phyloP scores from a whole-genome alignment of 306 rosid genomes.

The Gleditsia sinensis region DNA sequence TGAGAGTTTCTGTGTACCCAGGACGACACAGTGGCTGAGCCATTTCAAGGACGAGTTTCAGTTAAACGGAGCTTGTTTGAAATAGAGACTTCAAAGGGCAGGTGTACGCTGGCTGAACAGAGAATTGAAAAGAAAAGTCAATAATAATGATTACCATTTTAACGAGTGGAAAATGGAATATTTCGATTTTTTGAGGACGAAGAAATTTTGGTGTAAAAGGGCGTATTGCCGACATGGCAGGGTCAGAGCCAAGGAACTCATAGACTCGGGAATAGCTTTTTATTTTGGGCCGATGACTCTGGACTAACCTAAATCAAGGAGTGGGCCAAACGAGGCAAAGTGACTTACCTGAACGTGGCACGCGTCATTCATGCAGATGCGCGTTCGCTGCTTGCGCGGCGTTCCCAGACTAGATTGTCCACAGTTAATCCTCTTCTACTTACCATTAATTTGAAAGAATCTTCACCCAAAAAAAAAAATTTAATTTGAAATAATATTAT shows the following conservation, averaged over 20 bases:
- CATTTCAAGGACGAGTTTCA: slow-evolving; percentile 43
- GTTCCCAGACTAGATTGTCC: no score
- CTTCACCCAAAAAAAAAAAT: no score
- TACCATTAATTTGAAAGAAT: no score
- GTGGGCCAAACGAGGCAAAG: background rate
- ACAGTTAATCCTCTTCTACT: no score
- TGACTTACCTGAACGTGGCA: background rate
- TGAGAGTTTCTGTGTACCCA: slow-evolving; percentile 59
- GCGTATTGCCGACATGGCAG: slow-evolving; percentile 57
- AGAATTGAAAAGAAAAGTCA: background rate
- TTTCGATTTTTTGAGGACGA: slow-evolving; percentile 42
- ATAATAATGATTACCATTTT: no score
- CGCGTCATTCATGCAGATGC: slow-evolving; percentile 52
- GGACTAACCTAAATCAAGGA: slow-evolving; percentile 15
- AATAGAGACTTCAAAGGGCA: background rate
- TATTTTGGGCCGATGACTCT: no score
- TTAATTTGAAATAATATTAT: no score
- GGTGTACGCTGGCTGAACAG: background rate
- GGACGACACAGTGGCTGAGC: slow-evolving; percentile 65
- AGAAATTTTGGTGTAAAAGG: slow-evolving; percentile 45
- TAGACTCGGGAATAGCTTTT: no score
- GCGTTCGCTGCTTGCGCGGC: slow-evolving; percentile 36
- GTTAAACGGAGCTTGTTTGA: background rate
- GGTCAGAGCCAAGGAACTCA: slow-evolving; percentile 44
- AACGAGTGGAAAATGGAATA: slow-evolving; percentile 27